phyloP scores from a whole-genome alignment of 1,284 basidiomycete species.

The Pseudozyma sp. region DNA sequence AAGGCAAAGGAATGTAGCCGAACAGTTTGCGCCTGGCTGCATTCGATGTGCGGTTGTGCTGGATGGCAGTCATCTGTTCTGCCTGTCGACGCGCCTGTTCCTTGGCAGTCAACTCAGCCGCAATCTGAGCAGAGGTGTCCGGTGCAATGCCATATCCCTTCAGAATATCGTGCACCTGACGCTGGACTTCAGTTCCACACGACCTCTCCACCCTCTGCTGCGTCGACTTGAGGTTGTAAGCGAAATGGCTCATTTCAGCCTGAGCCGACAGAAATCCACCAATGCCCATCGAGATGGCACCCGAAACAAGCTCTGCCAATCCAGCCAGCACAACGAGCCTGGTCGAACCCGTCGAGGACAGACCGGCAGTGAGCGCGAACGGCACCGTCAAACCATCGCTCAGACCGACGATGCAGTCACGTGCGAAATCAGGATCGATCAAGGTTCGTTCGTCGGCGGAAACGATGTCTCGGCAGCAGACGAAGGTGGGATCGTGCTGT shows the following conservation, averaged over 20 bases:
- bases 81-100: slow-evolving; percentile 25
- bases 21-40: slow-evolving; percentile 28
- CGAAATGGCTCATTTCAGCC: slow-evolving; percentile 86
- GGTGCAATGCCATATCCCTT: slow-evolving; percentile 89
- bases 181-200: slow-evolving; percentile 93
- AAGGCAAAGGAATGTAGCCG: slow-evolving; percentile 38
- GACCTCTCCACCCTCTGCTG: slow-evolving; percentile 84
- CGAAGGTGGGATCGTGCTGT: slow-evolving; percentile 26
- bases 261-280: slow-evolving; percentile 97
- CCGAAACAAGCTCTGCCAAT: slow-evolving; percentile 76
- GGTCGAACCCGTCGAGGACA: slow-evolving; percentile 89
- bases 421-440: slow-evolving; percentile 84
- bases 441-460: slow-evolving; percentile 79
- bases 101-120: slow-evolving; percentile 67
- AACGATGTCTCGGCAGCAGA: slow-evolving; percentile 84
- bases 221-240: slow-evolving; percentile 42
- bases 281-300: slow-evolving; percentile 86
- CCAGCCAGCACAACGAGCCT: slow-evolving; percentile 89
- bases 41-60: slow-evolving; percentile 1
- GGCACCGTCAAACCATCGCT: slow-evolving; percentile 89
- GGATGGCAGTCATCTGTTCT: slow-evolving; percentile 3
- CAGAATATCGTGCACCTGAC: slow-evolving; percentile 88
- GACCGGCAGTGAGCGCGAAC: slow-evolving; percentile 75
- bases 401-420: slow-evolving; percentile 87
- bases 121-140: slow-evolving; percentile 81